Base-by-base conservation (phyloP, 2,329 filamentous ascomycete species). In the Plectosphaerella plurivora region DNA sequence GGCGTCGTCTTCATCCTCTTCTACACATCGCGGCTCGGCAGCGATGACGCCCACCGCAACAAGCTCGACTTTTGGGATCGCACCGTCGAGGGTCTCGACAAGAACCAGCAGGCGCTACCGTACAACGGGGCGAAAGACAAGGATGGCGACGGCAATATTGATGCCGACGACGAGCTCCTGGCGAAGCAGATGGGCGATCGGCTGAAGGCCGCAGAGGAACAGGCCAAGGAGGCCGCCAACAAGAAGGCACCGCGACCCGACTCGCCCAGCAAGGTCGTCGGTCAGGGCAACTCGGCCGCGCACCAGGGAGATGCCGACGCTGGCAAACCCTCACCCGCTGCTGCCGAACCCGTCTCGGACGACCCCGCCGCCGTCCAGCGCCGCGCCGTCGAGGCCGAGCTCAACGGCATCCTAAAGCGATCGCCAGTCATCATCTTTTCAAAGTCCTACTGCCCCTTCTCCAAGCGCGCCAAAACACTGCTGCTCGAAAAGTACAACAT, bases 341-440 rank as follows among this genome's bases (percentile, higher is more conserved):
- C 55, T 3, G 66, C 69, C 53, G 64, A 68, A 39, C 59, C 61
- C 10, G 52, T 58, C 53, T 60, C 61, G 42, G 61, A 60, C 28
- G 66, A 78, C 78, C 63, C 70, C 25, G 77, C 84, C 66, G 78
- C 78, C 12, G 73, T 79, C 28, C 79, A 85, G 56, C 80, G 86
- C 51, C 77, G 82, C 51, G 78, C 84, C 51, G 83, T 88, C 2
- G 85, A 91, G 66, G 71, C 73, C 16, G 89, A 91, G 67, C 71
- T 97, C 57, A 87, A 91, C 63, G 68, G 70, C 8, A 96, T 97
- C 47, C 70, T 97, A 58, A 94, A 92, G 73, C 87, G 85, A 64
- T 85, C 89, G 3, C 91, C 93, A 94, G 91, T 97, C 55, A 89
- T 97, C 67, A 90, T 99, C 62, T 97, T 97, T 74, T 96, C 91